These are phyloP conservation scores for Nicotiana knightiana DNA, from an alignment of 257 asterid species.

Conservation along the genomic window DNA sequence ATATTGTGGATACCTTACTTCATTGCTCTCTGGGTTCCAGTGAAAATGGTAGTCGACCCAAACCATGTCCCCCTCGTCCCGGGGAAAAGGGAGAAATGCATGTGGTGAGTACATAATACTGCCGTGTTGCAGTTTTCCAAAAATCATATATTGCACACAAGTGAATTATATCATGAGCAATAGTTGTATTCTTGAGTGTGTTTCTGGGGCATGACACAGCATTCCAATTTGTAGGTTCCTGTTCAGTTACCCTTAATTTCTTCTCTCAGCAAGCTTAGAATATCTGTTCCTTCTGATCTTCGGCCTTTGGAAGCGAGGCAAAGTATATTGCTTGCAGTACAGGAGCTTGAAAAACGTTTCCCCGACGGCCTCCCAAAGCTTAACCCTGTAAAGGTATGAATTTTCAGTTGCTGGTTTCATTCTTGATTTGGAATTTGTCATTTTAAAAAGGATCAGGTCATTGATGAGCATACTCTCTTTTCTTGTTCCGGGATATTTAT, in stretches of 20 bases:
- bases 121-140: not conserved
- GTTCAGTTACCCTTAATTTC: slow-evolving; percentile 90
- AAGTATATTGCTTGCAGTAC: slow-evolving; percentile 68
- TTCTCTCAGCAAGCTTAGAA: slow-evolving; percentile 74
- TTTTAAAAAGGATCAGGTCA: not conserved
- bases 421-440: not conserved
- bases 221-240: slow-evolving; percentile 58
- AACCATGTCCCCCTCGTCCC: slow-evolving; percentile 83
- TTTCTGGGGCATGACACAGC: not conserved
- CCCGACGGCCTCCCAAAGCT: slow-evolving; percentile 92
- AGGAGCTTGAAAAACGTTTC: slow-evolving; percentile 85
- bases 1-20: slow-evolving; percentile 83
- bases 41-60: slow-evolving; percentile 76
- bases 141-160: not conserved
- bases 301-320: slow-evolving; percentile 87
- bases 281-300: slow-evolving; percentile 81
- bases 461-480: not conserved
- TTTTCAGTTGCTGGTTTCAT: not conserved
- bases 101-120: slow-evolving; percentile 45
- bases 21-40: slow-evolving; percentile 70
- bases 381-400: slow-evolving; percentile 74
- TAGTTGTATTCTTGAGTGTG: not conserved
- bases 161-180: not conserved
- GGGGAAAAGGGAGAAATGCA: slow-evolving; percentile 99
- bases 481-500: not conserved